phyloP scores from a whole-genome alignment of 2,329 filamentous ascomycete genomes.

The Phialocephala subalpina region DNA sequence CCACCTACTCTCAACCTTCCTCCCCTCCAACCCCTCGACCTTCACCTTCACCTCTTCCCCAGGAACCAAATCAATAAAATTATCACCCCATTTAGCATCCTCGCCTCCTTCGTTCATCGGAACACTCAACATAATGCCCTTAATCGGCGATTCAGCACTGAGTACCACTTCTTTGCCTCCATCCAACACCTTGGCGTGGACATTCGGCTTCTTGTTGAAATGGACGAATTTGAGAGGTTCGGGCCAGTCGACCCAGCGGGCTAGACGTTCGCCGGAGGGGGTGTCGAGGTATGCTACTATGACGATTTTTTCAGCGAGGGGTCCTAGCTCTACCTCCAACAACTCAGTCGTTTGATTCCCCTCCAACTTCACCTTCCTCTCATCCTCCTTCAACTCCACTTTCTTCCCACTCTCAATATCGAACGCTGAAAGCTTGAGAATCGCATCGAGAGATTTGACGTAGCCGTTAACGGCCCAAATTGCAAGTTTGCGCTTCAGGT shows the following conservation, averaged over 20 bases:
- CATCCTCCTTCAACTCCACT: conserved; percentile 52
- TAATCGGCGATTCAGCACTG: conserved; percentile 67
- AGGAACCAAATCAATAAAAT: conserved; percentile 72
- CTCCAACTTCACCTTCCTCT: conserved; percentile 27
- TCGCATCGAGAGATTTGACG: conserved; percentile 20
- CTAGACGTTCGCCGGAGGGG: conserved; percentile 56
- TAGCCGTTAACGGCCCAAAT: conserved; percentile 37
- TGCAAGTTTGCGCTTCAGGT: conserved; percentile 25
- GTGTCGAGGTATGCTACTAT: conserved; percentile 64
- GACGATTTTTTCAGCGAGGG: conserved; percentile 58
- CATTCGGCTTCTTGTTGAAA: conserved; percentile 57
- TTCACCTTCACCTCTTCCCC: conserved; percentile 63
- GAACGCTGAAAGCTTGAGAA: conserved; percentile 57
- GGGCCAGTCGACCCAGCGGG: conserved; percentile 73
- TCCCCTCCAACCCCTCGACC: conserved; percentile 55
- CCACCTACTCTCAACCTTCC: conserved; percentile 59
- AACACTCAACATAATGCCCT: conserved; percentile 59
- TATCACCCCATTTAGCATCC: conserved; percentile 69
- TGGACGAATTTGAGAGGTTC: conserved; percentile 74
- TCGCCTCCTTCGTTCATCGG: conserved; percentile 57
- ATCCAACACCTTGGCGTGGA: conserved; percentile 46
- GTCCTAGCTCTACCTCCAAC: conserved; percentile 61
- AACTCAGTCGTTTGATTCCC: conserved; percentile 68
- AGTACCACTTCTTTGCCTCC: conserved; percentile 52
- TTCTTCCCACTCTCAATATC: conserved; percentile 66